phyloP scores from a whole-genome alignment of 164 flowering plant species.

The Annona cherimola region DNA sequence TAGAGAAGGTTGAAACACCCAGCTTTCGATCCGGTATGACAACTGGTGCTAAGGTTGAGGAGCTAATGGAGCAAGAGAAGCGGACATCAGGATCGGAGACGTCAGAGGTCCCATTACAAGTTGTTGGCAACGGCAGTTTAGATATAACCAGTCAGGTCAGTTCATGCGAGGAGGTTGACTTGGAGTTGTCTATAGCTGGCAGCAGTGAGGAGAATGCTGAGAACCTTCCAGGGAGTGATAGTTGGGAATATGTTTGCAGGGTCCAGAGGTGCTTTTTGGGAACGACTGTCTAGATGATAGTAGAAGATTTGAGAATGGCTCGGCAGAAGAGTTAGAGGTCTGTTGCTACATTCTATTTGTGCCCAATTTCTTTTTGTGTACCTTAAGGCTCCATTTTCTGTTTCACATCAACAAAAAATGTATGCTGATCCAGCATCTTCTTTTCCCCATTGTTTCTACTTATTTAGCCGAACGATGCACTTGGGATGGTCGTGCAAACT shows the following conservation, averaged over 20 bases:
- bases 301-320: conserved; percentile 21
- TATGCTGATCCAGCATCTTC: conserved; percentile 1
- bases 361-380: background rate
- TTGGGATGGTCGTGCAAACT: conserved; percentile 14
- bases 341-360: conserved; percentile 16
- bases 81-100: background rate
- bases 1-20: background rate
- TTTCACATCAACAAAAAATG: too few relatives aligned
- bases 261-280: conserved; percentile 23
- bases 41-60: conserved; percentile 1
- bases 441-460: background rate
- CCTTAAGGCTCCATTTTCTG: background rate
- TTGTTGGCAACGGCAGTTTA: conserved; percentile 16
- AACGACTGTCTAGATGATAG: conserved; percentile 17
- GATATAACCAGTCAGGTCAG: conserved; percentile 23
- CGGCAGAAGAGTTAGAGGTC: conserved; percentile 52
- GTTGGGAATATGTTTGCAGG: conserved; percentile 21
- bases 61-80: conserved; percentile 3
- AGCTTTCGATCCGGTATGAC: background rate
- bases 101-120: conserved; percentile 13
- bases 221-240: conserved; percentile 25
- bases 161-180: conserved; percentile 22
- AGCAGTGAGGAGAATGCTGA: conserved; percentile 18
- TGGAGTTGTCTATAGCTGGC: conserved; percentile 18
- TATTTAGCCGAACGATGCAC: conserved; percentile 19